Base-by-base conservation (phyloP, 176 grass and related monocot species). In the Chloris gayana region DNA sequence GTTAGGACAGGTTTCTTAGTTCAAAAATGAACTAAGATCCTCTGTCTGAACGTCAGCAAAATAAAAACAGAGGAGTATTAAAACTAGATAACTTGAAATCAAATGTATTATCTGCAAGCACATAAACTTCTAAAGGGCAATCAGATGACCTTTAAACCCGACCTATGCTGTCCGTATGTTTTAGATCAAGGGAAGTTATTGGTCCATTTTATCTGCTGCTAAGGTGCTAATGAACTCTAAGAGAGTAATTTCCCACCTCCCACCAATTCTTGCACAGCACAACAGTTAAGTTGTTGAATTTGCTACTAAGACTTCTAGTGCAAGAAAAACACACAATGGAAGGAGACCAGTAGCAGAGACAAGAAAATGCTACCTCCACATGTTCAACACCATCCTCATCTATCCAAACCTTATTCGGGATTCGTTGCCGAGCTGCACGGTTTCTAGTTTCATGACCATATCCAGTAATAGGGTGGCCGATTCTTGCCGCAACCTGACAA, bases 361-460 rank as follows among this genome's bases (percentile, higher is more conserved):
- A 70, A 15, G 58, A 76, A 81, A 51, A 65, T 71, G 54, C 11
- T 94, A 94, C 95, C 95, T 98, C 92, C 27, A 91, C 92, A 88
- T 95, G 92, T 86, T 99, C 96, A 67, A 99, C 53, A 42, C 93
- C 96, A 6, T 93, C 90, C 86, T 99, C 96, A 85, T 99, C 96
- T 47, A 88, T 95, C 96, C 96, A 99, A 80, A 99, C 80, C 63
- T 85, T 94, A 72, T 88, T 95, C 5, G 93, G 86, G 75, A 99
- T 91, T 32, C 93, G 88, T 67, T 99, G 96, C 41, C 93, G 81
- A 81, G 96, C 93, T 83, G 92, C 86, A 61, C 93, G 92, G 61
- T 95, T 99, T 95, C 90, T 89, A 71, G 81, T 93, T 85, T 99
- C 96, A 35, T 93, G 87, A 57, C 96, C 96, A 91, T 99, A 99